phyloP scores from a whole-genome alignment of 2,329 filamentous ascomycete genomes.

The Claviceps sp. region DNA sequence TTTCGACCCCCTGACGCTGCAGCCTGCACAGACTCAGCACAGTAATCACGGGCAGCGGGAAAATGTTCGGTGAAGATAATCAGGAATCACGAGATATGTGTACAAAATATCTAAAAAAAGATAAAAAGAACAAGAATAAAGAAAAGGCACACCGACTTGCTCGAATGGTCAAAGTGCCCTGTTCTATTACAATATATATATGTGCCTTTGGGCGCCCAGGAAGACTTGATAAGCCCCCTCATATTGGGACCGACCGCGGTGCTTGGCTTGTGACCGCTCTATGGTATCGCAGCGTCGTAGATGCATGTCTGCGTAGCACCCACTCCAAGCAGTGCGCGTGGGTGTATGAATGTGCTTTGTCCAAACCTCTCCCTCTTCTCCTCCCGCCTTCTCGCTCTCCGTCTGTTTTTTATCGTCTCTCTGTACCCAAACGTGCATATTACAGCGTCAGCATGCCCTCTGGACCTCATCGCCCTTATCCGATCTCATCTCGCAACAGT shows the following conservation, averaged over 20 bases:
- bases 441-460: not conserved
- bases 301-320: conserved; percentile 1
- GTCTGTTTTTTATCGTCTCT: not conserved
- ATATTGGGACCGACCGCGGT: not conserved
- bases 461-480: not conserved
- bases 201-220: conserved; percentile 2
- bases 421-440: too few relatives aligned
- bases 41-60: not conserved
- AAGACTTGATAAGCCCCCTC: not conserved
- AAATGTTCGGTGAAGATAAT: too few relatives aligned
- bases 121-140: not conserved
- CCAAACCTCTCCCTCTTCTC: not conserved
- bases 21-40: not conserved
- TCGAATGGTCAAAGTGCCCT: not conserved
- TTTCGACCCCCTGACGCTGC: too few relatives aligned
- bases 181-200: conserved; percentile 3
- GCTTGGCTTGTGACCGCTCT: conserved; percentile 12
- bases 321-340: not conserved
- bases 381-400: not conserved
- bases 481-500: not conserved
- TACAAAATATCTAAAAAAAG: not conserved
- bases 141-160: not conserved
- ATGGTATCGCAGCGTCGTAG: conserved; percentile 14
- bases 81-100: too few relatives aligned
- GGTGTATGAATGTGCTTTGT: conserved; percentile 4